Evolutionary conservation across 805 yeast genomes (phyloP), one percentile per base, ranked within the genome.

Genomic region (Blastobotrys robertii): DNA sequence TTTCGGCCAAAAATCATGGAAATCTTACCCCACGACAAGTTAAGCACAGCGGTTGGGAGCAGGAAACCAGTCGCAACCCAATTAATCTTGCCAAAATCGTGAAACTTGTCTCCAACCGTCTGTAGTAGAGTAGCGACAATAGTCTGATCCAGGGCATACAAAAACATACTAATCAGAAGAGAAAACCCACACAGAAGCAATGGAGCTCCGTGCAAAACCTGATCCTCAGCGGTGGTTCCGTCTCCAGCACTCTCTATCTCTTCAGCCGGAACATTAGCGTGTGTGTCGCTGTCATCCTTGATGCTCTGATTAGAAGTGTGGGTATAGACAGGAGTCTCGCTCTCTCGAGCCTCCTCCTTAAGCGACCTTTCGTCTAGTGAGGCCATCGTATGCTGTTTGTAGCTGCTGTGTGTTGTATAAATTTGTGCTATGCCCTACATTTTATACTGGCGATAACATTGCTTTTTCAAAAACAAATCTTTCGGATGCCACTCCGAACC

Each of bases 21-120:
- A 2, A 56, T 59, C 38, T 77, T 70, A 1, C 84, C 85, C 46
- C 74, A 76, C 22, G 76, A 57, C 46, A 74, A 72, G 1, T 85
- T 77, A 35, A 81, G 55, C 14, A 80, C 63, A 35, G 77, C 75
- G 1, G 81, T 69, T 0, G 84, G 75, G 4, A 83, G 81, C 2
- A 81, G 75, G 83, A 84, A 78, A 19, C 51, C 56, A 19, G 67
- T 49, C 13, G 67, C 63, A 2, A 81, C 76, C 84, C 85, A 79
- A 0, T 74, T 58, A 3, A 72, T 60, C 19, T 51, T 46, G 7
- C 66, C 54, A 44, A 71, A 63, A 57, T 76, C 68, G 22, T 72
- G 69, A 14, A 79, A 77, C 34, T 76, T 72, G n/a, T 67, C 62
- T 3, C 52, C 52, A 8, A 40, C 43, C 8, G 33, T 38, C 28